Evolutionary conservation across 257 asterid genomes (phyloP), one percentile per base, ranked within the genome.

Genomic region (Rehmannia glutinosa): DNA sequence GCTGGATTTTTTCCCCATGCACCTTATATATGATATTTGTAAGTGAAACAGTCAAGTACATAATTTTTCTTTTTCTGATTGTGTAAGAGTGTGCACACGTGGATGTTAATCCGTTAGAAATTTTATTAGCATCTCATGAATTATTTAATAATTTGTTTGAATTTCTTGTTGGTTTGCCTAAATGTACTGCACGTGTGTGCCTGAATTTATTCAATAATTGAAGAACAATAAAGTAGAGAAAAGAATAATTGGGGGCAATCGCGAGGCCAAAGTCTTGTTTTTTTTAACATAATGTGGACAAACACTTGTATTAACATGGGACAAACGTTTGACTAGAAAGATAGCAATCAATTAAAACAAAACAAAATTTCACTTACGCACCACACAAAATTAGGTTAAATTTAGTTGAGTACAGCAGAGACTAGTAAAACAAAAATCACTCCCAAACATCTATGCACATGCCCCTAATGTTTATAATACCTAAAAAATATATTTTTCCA

Each of bases 171-270:
- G 65, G 65, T 68, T 60, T 70, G 77, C 55, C 70, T 62, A 64
- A 62, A 64, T 54, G 76, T 63, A 60, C 7, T 64, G 83, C 90
- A 79, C 80, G 79, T 74, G 90, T 73, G 80, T 71, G 73, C 77
- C 9, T 53, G 45, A 64, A 67, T 72, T 59, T 60, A 63, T 77
- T 66, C 74, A 83, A 84, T 82, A 73, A 76, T 80, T 78, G 77
- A 42, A 54, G 61, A 58, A 60, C 64, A 52, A 39, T 57, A 71
- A 27, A 30, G 33, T 51, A 51, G 54, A 51, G 25, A 39, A 69
- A 73, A 54, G 6, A 73, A 75, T 81, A 75, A 73, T 78, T 69
- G 78, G 70, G 62, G 57, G 38, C 68, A 62, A 61, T 73, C 60
- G 54, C 66, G 69, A 68, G 71, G 80, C 70, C 51, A 46, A 70